Conservation (phyloP, 2,329 filamentous ascomycete species). For the Ophiostoma sp. region DNA sequence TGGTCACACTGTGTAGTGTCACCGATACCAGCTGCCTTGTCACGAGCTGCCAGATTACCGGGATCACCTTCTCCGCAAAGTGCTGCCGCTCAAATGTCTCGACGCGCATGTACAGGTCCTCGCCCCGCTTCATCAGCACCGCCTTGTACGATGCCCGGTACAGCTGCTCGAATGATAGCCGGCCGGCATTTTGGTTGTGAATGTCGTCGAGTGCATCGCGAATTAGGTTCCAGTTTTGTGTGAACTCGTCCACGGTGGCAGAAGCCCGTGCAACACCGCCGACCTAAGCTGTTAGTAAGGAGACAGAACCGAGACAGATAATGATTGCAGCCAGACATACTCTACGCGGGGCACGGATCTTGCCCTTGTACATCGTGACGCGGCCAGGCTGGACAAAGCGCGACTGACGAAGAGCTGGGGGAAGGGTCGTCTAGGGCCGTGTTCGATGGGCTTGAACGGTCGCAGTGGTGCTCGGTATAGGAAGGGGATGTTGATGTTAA, state of each 20-base stretch:
- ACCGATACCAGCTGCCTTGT: slow-evolving; percentile 59
- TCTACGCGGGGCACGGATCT: slow-evolving; percentile 62
- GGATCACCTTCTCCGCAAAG: slow-evolving; percentile 69
- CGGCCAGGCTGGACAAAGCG: background rate
- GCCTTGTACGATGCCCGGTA: slow-evolving; percentile 94
- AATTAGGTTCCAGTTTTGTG: slow-evolving; percentile 75
- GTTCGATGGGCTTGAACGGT: no score
- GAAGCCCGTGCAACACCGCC: slow-evolving; percentile 10
- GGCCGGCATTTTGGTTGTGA: slow-evolving; percentile 83
- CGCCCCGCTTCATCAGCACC: slow-evolving; percentile 80
- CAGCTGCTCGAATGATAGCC: slow-evolving; percentile 87
- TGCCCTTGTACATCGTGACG: slow-evolving; percentile 35
- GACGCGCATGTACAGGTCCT: slow-evolving; percentile 73
- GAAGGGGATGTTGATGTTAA: no score
- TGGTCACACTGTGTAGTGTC: slow-evolving; percentile 51
- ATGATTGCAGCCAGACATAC: slow-evolving; percentile 38
- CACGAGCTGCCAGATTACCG: slow-evolving; percentile 64
- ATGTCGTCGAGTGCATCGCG: slow-evolving; percentile 76
- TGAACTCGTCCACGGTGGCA: slow-evolving; percentile 59
- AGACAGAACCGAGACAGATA: background rate
- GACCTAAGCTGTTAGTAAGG: background rate
- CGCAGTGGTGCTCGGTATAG: no score
- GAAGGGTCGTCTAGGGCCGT: background rate
- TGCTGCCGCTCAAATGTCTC: slow-evolving; percentile 75
- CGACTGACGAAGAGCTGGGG: background rate